Conservation (phyloP, 768 basidiomycete species). For the Cytidiella melzeri region DNA sequence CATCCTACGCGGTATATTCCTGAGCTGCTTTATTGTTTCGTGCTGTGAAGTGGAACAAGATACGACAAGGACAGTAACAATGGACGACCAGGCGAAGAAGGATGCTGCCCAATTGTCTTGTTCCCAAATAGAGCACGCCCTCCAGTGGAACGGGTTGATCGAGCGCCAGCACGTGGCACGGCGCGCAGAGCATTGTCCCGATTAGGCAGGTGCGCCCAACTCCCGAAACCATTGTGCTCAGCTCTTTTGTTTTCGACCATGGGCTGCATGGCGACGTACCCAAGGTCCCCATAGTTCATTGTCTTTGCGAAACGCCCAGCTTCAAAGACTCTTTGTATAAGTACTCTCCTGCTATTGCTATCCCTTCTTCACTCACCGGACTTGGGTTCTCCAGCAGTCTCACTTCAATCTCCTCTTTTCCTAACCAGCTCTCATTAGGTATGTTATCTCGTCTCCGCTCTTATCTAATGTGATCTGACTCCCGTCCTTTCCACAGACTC, state of each 20-base stretch:
- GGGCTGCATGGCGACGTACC: conserved; percentile 17
- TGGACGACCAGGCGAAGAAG: neutral
- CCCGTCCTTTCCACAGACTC: neutral
- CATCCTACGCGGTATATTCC: no score
- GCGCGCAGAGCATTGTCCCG: conserved; percentile 16
- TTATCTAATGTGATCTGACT: neutral
- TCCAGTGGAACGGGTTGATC: conserved; percentile 14
- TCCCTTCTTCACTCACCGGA: conserved; percentile 24
- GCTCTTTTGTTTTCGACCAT: conserved; percentile 25
- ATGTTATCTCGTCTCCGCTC: conserved; percentile 3
- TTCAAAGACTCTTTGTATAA: conserved; percentile 22
- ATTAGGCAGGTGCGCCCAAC: conserved; percentile 19
- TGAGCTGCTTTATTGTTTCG: conserved; percentile 7
- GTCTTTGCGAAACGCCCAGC: conserved; percentile 19
- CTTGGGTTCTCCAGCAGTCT: conserved; percentile 21
- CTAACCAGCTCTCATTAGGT: conserved; percentile 27
- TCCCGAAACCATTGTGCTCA: conserved; percentile 13
- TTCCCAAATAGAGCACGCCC: conserved; percentile 3
- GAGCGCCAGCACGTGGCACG: conserved; percentile 23
- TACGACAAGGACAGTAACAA: neutral
- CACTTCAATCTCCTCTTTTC: conserved; percentile 18
- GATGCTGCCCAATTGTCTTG: conserved; percentile 21
- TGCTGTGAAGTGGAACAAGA: neutral
- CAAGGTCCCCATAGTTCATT: conserved; percentile 16
- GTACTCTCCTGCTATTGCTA: conserved; percentile 11